Evolutionary conservation across 1,139 yeast genomes (phyloP), one percentile per base, ranked within the genome.

Genomic region (Blastobotrys elegans): DNA sequence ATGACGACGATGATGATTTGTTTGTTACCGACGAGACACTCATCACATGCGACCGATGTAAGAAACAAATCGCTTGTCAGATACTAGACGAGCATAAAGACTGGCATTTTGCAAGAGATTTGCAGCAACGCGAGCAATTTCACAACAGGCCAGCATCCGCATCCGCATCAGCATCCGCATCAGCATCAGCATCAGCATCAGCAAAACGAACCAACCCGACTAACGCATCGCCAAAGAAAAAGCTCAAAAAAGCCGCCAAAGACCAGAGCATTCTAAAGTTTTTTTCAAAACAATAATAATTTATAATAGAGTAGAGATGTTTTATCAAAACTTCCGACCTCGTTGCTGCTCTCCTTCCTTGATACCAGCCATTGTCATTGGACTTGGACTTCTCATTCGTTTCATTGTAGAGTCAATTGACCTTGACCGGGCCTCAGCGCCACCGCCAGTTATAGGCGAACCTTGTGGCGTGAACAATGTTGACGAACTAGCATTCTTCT

Each of bases 81-180:
- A 55, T 57, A 4, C 44, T 53, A 18, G 58, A 47, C 10, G 71
- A 68, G 44, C 74, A 70, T 49, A 49, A 46, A 8, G 74, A 70
- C 47, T 70, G 71, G 70, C 74, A 70, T 47, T 61, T 62, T 49
- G 74, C 74, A 2, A 56, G 27, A 72, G 78, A 46, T 68, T 77
- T 51, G 66, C 79, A 60, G 68, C 62, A 4, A 71, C 74, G 50
- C 22, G 47, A 50, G 14, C 73, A n/a, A 13, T n/a, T n/a, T n/a
- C n/a, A n/a, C n/a, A n/a, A n/a, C n/a, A n/a, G n/a, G n/a, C 24
- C 27, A 10, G 33, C 30, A 14, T 8, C 33, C 22, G 27, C 17
- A 20, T 17, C 18, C 36, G 21, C 16, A 18, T 1, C 18, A 24
- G 11, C 34, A n/a, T n/a, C n/a, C n/a, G n/a, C n/a, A n/a, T 22